Percentiles rank a stretch among this genome's conserved stretches.
These are phyloP conservation scores for Phytophthora lateralis DNA, from an alignment of 352 stramenopile species.

Conservation along the genomic window DNA sequence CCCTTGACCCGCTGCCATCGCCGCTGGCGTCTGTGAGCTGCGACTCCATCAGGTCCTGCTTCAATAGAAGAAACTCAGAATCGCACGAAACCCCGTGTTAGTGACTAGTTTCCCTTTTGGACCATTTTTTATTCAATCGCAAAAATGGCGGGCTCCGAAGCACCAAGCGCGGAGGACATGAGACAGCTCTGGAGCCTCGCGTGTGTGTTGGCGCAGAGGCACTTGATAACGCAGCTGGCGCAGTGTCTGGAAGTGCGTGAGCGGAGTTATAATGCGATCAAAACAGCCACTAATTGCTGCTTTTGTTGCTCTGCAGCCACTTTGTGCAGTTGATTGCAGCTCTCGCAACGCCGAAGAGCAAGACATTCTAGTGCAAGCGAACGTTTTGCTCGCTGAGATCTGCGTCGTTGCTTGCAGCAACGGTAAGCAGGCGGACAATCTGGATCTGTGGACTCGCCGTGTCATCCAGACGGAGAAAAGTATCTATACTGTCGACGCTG, in stretches of 20 bases:
- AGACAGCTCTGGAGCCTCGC: slow-evolving; percentile 71
- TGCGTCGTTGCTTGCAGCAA: slow-evolving; percentile 50
- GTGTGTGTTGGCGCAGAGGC: slow-evolving; percentile 45
- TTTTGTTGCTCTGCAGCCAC: slow-evolving; percentile 27
- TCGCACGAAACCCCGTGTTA: slow-evolving; percentile 2
- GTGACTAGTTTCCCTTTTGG: slow-evolving; percentile 6
- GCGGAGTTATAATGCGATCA: background rate
- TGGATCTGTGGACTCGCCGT: slow-evolving; percentile 57
- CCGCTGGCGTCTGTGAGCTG: slow-evolving; percentile 4
- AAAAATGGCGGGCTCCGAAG: slow-evolving; percentile 23
- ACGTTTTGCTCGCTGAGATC: slow-evolving; percentile 66
- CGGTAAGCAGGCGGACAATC: slow-evolving; percentile 45
- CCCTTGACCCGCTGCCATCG: slow-evolving; percentile 16
- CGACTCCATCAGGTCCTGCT: slow-evolving; percentile 13
- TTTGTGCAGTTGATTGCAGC: slow-evolving; percentile 35
- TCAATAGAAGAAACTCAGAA: slow-evolving; percentile 24
- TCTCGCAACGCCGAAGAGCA: slow-evolving; percentile 22
- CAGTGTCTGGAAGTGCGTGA: slow-evolving; percentile 55
- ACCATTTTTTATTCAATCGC: slow-evolving; percentile 6
- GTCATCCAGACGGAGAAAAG: slow-evolving; percentile 55
- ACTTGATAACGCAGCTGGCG: slow-evolving; percentile 44
- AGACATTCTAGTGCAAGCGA: slow-evolving; percentile 34
- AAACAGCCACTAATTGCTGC: slow-evolving; percentile 4
- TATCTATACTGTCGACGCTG: slow-evolving; percentile 33
- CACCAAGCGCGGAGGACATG: slow-evolving; percentile 29